Conservation (phyloP, 139 green algal species). For the Haematococcus sp. region DNA sequence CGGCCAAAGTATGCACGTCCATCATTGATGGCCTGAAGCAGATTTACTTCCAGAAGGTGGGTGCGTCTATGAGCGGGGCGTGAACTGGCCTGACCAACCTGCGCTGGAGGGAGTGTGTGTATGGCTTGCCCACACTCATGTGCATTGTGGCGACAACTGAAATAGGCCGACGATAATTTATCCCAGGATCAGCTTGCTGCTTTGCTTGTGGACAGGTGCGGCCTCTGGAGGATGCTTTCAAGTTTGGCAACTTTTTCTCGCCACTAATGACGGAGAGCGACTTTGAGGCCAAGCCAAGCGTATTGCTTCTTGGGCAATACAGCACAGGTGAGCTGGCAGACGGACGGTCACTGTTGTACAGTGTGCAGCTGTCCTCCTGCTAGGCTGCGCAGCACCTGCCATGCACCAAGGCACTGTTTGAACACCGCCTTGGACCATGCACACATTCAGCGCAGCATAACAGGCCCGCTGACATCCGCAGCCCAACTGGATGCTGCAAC, state of each 20-base stretch:
- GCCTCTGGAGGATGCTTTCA: conserved; percentile 89
- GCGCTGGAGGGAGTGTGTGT: neutral
- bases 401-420: too few species aligned
- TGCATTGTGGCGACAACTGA: too few species aligned
- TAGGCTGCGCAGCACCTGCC: too few species aligned
- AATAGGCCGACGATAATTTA: neutral
- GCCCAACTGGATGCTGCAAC: neutral
- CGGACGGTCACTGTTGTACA: too few species aligned
- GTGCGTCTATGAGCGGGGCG: neutral
- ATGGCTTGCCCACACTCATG: too few species aligned
- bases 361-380: neutral
- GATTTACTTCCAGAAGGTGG: conserved; percentile 91
- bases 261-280: conserved; percentile 81
- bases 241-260: conserved; percentile 91
- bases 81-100: too few species aligned
- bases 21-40: conserved; percentile 90
- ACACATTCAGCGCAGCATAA: too few species aligned
- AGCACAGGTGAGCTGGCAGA: conserved; percentile 63
- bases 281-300: conserved; percentile 95
- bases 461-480: neutral
- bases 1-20: conserved; percentile 69
- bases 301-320: conserved; percentile 98
- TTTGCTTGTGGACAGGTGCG: conserved; percentile 49
- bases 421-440: too few species aligned
- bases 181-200: neutral